Evolutionary conservation across 441 rosid genomes (phyloP).

Genomic region (Theobroma grandiflorum): DNA sequence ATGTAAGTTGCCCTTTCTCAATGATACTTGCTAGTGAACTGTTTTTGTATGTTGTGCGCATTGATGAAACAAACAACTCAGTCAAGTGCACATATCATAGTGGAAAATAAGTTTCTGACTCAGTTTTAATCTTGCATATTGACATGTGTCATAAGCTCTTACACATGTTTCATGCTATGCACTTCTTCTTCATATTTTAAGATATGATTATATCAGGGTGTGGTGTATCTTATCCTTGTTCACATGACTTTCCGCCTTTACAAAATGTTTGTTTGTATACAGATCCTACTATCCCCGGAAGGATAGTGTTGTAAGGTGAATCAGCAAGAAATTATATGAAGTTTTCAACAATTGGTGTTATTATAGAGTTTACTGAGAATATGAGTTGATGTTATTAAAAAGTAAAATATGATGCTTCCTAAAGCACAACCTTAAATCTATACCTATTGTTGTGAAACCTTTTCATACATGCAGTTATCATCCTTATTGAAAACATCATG

Average conservation of each 20-base stretch:
- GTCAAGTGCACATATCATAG: not conserved
- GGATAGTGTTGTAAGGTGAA: not conserved
- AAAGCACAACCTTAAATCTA: not conserved
- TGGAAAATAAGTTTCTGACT: not conserved
- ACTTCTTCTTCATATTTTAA: not conserved
- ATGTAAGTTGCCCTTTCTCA: not conserved
- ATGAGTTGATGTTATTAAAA: not conserved
- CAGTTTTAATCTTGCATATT: not conserved
- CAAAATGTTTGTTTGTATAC: not conserved
- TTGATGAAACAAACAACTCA: not conserved
- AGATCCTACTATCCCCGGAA: not conserved
- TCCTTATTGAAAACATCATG: conserved; percentile 2
- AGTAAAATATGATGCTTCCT: conserved; percentile 1
- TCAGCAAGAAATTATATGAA: not conserved
- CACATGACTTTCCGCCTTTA: not conserved
- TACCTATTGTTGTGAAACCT: not conserved
- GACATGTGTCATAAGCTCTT: not conserved
- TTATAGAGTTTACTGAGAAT: not conserved
- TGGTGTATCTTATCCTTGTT: not conserved
- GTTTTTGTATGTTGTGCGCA: not conserved
- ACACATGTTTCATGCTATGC: not conserved
- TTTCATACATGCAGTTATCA: conserved; percentile 19
- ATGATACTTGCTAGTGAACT: conserved; percentile 3
- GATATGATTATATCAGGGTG: not conserved
- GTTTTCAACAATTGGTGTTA: not conserved